Percentiles rank a stretch among this genome's conserved stretches.
Evolutionary conservation across 345 rosid genomes (phyloP).

Genomic region (Geranium brycei): DNA sequence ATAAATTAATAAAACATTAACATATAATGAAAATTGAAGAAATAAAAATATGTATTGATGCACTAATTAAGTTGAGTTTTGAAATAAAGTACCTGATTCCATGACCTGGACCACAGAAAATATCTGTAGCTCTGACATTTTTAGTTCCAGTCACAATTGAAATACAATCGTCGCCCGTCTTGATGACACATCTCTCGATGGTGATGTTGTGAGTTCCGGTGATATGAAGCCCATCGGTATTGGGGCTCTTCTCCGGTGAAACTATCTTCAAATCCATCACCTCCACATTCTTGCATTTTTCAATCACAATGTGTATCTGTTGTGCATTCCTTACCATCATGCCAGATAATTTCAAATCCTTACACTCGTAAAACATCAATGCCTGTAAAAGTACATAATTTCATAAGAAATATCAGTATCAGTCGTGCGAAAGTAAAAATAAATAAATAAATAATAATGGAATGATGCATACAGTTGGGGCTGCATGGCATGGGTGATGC

Average conservation of each 20-base stretch:
- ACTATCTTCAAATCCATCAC: conserved; percentile 38
- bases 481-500: conserved; percentile 61
- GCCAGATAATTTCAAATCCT: conserved; percentile 35
- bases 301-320: conserved; percentile 60
- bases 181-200: conserved; percentile 40
- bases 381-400: conserved; percentile 33
- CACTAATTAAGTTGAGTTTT: background rate
- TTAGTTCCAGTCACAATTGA: conserved; percentile 80
- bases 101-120: conserved; percentile 88
- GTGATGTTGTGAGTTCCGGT: conserved; percentile 41
- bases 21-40: too few relatives aligned
- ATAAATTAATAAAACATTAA: too few relatives aligned
- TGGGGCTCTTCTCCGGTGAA: conserved; percentile 73
- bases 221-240: conserved; percentile 87
- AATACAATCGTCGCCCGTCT: conserved; percentile 89
- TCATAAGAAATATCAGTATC: too few relatives aligned
- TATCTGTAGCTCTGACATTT: conserved; percentile 50
- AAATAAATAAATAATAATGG: too few relatives aligned
- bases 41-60: background rate
- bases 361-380: conserved; percentile 48
- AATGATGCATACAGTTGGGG: conserved; percentile 57
- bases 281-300: conserved; percentile 38
- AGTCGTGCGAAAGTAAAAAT: too few relatives aligned
- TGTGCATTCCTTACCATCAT: conserved; percentile 53
- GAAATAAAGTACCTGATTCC: conserved; percentile 56